Evolutionary conservation across 441 rosid genomes (phyloP).

Genomic region (Omphalea diandra): DNA sequence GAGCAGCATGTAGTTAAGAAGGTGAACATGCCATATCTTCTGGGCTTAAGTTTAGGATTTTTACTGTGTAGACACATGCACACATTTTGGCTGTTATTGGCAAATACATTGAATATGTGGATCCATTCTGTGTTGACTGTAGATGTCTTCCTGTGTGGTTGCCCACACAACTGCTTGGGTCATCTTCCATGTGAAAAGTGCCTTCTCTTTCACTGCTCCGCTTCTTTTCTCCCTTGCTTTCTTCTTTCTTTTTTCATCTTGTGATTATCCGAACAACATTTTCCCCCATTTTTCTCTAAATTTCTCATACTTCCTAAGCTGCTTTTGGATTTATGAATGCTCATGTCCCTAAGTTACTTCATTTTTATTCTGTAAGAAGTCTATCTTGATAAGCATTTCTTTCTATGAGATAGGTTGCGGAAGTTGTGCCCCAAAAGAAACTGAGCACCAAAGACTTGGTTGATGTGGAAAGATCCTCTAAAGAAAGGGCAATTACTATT

Average conservation of each 20-base stretch:
- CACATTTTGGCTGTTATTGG: neutral
- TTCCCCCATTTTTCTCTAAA: neutral
- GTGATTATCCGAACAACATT: neutral
- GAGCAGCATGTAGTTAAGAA: conserved; percentile 46
- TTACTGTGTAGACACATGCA: neutral
- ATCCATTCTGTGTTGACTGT: neutral
- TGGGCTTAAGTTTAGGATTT: neutral
- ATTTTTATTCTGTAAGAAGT: neutral
- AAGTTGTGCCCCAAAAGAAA: conserved; percentile 38
- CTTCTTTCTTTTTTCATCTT: neutral
- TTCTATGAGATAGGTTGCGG: conserved; percentile 33
- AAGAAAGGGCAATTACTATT: conserved; percentile 51
- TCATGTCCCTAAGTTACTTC: neutral
- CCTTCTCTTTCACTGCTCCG: no score
- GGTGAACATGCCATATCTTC: conserved; percentile 40
- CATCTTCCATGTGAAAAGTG: neutral
- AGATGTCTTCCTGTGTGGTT: neutral
- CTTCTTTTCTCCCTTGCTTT: neutral
- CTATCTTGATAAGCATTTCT: conserved; percentile 13
- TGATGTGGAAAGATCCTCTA: conserved; percentile 53
- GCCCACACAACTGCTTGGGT: neutral
- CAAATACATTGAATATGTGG: neutral
- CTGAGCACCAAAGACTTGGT: conserved; percentile 37
- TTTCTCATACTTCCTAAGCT: neutral
- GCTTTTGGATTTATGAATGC: neutral